Conservation (phyloP, 805 yeast genomes). For the Kodamaea fukazawae region DNA sequence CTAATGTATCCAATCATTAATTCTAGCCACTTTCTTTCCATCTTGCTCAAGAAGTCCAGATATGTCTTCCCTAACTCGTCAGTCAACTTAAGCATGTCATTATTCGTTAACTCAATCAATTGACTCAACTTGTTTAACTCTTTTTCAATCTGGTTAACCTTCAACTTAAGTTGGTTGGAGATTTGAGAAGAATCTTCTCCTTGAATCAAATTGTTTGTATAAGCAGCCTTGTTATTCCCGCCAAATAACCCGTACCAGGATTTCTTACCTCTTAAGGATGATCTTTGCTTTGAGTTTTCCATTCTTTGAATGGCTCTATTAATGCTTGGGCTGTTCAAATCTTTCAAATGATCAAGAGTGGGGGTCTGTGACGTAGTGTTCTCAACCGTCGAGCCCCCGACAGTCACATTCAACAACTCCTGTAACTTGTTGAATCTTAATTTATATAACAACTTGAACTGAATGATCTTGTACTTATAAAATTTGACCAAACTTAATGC, state of each 20-base stretch:
- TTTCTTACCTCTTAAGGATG: slow-evolving; percentile 22
- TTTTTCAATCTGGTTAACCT: slow-evolving; percentile 35
- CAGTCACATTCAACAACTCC: slow-evolving; percentile 31
- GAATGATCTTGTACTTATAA: slow-evolving; percentile 52
- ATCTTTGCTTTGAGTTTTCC: slow-evolving; percentile 23
- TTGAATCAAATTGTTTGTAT: slow-evolving; percentile 8
- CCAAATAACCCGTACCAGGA: slow-evolving; percentile 47
- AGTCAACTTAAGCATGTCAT: slow-evolving; percentile 45
- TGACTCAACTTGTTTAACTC: slow-evolving; percentile 47
- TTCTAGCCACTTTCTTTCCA: slow-evolving; percentile 42
- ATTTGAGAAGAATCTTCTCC: slow-evolving; percentile 5
- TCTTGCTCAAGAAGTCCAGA: slow-evolving; percentile 31
- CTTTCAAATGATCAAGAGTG: slow-evolving; percentile 25
- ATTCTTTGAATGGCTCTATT: slow-evolving; percentile 32
- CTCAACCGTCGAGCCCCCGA: slow-evolving; percentile 8
- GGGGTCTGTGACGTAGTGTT: slow-evolving; percentile 11
- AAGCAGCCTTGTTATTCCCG: slow-evolving; percentile 33
- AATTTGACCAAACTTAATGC: slow-evolving; percentile 46
- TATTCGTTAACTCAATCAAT: slow-evolving; percentile 41
- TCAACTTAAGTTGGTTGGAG: slow-evolving; percentile 23
- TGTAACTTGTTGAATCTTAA: slow-evolving; percentile 38
- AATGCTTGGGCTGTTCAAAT: slow-evolving; percentile 40
- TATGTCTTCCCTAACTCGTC: slow-evolving; percentile 41
- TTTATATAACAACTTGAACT: slow-evolving; percentile 40
- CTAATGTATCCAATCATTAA: slow-evolving; percentile 38